A percentile compares a stretch with the other conserved stretches of the same genome.
Conservation (phyloP, 2,329 filamentous ascomycete genomes). For the Aspergillus luchuensis region DNA sequence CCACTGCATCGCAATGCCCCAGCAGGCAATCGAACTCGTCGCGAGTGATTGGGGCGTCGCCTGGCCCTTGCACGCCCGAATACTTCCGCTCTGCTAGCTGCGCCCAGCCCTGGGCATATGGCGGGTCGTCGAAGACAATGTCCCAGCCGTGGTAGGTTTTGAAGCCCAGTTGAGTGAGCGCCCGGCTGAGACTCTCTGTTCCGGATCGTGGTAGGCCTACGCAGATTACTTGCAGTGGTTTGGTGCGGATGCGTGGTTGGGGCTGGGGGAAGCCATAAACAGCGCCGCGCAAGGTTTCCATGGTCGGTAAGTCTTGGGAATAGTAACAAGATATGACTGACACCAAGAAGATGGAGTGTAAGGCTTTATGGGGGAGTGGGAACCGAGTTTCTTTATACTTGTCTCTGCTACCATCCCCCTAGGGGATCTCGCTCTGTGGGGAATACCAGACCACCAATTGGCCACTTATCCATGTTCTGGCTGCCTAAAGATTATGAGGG, state of each 20-base stretch:
- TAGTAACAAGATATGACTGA: neutral
- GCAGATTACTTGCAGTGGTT: slow-evolving; percentile 23
- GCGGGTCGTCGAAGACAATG: slow-evolving; percentile 3
- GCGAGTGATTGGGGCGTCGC: slow-evolving; percentile 8
- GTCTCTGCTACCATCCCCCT: neutral
- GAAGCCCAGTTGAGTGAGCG: slow-evolving; percentile 27
- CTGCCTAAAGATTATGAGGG: no score
- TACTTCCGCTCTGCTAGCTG: slow-evolving; percentile 22
- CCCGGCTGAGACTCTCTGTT: slow-evolving; percentile 28
- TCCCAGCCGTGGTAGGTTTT: slow-evolving; percentile 24
- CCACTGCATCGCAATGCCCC: slow-evolving; percentile 31
- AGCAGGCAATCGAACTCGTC: slow-evolving; percentile 36
- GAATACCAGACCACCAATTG: neutral
- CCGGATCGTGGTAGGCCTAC: slow-evolving; percentile 28
- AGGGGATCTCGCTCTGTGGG: neutral
- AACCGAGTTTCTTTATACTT: neutral
- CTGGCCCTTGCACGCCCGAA: neutral
- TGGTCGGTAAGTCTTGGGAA: neutral
- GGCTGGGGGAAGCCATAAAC: slow-evolving; percentile 13
- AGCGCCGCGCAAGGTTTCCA: neutral
- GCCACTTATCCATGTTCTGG: neutral
- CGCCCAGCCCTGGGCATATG: slow-evolving; percentile 8
- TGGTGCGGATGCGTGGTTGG: slow-evolving; percentile 4
- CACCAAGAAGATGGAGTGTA: neutral
- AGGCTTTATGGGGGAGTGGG: neutral